Percentiles rank a stretch among this genome's conserved stretches.
Evolutionary conservation across 2,329 filamentous ascomycete species (phyloP).

Genomic region (Biscogniauxia mediterranea): DNA sequence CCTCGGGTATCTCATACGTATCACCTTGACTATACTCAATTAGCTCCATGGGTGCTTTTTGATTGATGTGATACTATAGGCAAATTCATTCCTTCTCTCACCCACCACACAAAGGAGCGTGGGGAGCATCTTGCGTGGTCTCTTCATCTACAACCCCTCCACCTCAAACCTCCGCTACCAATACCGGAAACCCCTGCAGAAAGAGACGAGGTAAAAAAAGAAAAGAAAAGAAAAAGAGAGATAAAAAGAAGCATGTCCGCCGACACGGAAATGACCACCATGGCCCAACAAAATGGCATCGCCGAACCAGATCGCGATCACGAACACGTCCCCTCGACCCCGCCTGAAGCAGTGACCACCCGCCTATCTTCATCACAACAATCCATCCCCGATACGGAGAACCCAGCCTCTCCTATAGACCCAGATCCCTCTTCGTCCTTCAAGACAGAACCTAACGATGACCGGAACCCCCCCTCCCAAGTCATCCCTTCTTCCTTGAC

Average conservation of each 20-base stretch:
- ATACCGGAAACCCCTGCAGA: too few relatives aligned
- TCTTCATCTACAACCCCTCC: too few relatives aligned
- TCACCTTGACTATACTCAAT: too few relatives aligned
- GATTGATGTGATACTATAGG: too few relatives aligned
- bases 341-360: conserved; percentile 16
- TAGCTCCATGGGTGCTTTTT: too few relatives aligned
- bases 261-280: conserved; percentile 35
- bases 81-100: too few relatives aligned
- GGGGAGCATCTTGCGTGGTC: too few relatives aligned
- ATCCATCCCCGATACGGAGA: conserved; percentile 58
- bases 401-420: conserved; percentile 52
- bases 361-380: conserved; percentile 44
- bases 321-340: conserved; percentile 28
- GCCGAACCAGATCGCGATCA: conserved; percentile 16
- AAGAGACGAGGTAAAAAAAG: too few relatives aligned
- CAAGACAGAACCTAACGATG: conserved; percentile 50
- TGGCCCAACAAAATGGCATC: conserved; percentile 29
- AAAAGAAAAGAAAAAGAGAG: too few relatives aligned
- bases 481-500: conserved; percentile 59
- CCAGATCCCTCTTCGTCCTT: conserved; percentile 48
- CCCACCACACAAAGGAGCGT: too few relatives aligned
- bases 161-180: too few relatives aligned
- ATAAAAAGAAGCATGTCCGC: conserved; percentile 33
- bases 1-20: background rate
- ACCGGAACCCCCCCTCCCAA: conserved; percentile 38